phyloP scores from a whole-genome alignment of 148 eudicot genomes.

The Pouteria glomerata region DNA sequence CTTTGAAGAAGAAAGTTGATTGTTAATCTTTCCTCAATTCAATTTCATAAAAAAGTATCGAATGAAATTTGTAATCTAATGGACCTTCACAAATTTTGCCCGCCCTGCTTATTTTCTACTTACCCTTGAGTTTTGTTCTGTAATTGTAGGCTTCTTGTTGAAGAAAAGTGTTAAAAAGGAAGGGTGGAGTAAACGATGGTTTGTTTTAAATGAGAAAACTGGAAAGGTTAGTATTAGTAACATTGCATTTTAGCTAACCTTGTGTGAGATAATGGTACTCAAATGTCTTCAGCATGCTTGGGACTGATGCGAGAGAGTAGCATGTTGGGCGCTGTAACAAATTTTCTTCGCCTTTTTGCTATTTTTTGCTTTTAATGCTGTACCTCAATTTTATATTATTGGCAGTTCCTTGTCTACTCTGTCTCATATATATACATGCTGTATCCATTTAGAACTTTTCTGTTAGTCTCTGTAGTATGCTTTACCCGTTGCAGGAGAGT shows the following conservation, averaged over 20 bases:
- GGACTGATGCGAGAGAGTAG: background rate
- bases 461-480: background rate
- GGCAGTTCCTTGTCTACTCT: background rate
- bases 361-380: background rate
- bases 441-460: background rate
- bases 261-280: background rate
- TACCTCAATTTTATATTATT: background rate
- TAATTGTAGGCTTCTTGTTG: conserved; percentile 59
- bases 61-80: background rate
- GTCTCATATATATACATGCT: background rate
- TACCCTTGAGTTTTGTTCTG: background rate
- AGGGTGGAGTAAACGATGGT: conserved; percentile 90
- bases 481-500: background rate
- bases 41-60: background rate
- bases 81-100: background rate
- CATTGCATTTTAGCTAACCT: background rate
- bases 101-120: background rate
- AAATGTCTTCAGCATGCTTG: background rate
- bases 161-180: conserved; percentile 85
- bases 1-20: background rate
- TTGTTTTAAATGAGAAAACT: conserved; percentile 85
- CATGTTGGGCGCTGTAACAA: background rate
- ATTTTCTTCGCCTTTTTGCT: background rate
- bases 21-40: background rate
- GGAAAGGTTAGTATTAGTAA: conserved; percentile 57